A percentile compares a stretch with the other conserved stretches of the same genome.
Evolutionary conservation across 2,329 filamentous ascomycete species (phyloP).

Genomic region (Penicillium corylophilum): DNA sequence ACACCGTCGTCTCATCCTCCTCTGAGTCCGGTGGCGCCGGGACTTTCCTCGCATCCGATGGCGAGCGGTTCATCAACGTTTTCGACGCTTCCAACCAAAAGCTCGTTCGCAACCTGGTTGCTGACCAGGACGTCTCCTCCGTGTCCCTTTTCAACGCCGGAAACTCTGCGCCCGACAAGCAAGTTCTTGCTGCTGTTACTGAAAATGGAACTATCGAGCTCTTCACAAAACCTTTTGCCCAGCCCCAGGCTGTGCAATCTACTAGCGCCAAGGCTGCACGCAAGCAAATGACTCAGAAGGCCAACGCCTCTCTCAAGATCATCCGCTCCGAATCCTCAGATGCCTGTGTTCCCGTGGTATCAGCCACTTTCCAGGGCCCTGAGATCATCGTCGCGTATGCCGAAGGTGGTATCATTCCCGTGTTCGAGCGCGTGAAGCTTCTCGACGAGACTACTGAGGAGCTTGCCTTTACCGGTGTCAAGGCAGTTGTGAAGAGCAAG

Average conservation of each 20-base stretch:
- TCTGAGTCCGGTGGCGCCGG: conserved; percentile 33
- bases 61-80: conserved; percentile 52
- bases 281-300: conserved; percentile 46
- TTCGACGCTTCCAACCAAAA: conserved; percentile 46
- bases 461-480: conserved; percentile 45
- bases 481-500: conserved; percentile 47
- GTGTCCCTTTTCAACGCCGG: conserved; percentile 36
- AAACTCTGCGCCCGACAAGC: conserved; percentile 32
- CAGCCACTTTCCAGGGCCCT: conserved; percentile 46
- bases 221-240: conserved; percentile 50
- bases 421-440: conserved; percentile 51
- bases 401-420: conserved; percentile 50
- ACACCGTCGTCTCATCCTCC: conserved; percentile 47
- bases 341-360: conserved; percentile 43
- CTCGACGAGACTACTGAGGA: conserved; percentile 46
- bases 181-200: conserved; percentile 48
- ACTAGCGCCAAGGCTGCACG: conserved; percentile 46
- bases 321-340: conserved; percentile 42
- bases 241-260: conserved; percentile 28
- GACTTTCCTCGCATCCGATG: conserved; percentile 50
- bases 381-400: conserved; percentile 50
- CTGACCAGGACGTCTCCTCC: conserved; percentile 47
- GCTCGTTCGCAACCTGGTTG: conserved; percentile 49
- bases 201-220: conserved; percentile 51
- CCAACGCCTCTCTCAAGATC: conserved; percentile 47